Percentiles rank a stretch among this genome's conserved stretches.
Evolutionary conservation across 1,284 basidiomycete genomes (phyloP).

Genomic region (Ganoderma leucocontextum): DNA sequence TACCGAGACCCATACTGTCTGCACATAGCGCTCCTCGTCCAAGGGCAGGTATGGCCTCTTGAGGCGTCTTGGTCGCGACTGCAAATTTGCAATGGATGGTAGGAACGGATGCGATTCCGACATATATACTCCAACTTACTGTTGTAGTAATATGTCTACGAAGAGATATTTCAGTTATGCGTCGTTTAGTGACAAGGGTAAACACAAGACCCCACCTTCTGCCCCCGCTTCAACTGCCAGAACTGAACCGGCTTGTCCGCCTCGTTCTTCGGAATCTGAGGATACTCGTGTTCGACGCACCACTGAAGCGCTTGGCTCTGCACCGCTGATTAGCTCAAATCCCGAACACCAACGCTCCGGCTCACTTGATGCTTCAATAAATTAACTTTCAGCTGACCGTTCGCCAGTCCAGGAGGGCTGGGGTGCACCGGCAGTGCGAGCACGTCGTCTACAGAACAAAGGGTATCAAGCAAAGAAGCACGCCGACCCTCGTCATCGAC

Average conservation of each 20-base stretch:
- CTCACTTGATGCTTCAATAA: slow-evolving; percentile 82
- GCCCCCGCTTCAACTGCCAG: slow-evolving; percentile 75
- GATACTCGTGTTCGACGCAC: slow-evolving; percentile 83
- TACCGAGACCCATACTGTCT: slow-evolving; percentile 91
- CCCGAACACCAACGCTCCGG: slow-evolving; percentile 17
- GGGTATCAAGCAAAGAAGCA: slow-evolving; percentile 70
- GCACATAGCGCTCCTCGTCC: slow-evolving; percentile 87
- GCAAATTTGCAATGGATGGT: slow-evolving; percentile 9
- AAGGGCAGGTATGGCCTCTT: slow-evolving; percentile 67
- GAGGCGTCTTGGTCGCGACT: slow-evolving; percentile 86
- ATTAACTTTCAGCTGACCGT: slow-evolving; percentile 72
- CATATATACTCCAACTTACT: slow-evolving; percentile 49
- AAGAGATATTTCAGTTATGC: neutral
- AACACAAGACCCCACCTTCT: slow-evolving; percentile 50
- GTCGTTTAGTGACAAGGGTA: neutral
- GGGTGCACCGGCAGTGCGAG: slow-evolving; percentile 71
- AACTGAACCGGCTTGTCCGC: slow-evolving; percentile 85
- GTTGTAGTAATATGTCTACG: slow-evolving; percentile 71
- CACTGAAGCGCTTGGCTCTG: slow-evolving; percentile 81
- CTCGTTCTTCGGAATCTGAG: slow-evolving; percentile 69
- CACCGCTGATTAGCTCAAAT: slow-evolving; percentile 8
- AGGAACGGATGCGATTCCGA: slow-evolving; percentile 2
- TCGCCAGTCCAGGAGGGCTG: slow-evolving; percentile 71
- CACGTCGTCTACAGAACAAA: slow-evolving; percentile 75
- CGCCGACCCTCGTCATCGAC: slow-evolving; percentile 81